Conservation (phyloP, 345 rosid genomes). For the Moringa oleifera region DNA sequence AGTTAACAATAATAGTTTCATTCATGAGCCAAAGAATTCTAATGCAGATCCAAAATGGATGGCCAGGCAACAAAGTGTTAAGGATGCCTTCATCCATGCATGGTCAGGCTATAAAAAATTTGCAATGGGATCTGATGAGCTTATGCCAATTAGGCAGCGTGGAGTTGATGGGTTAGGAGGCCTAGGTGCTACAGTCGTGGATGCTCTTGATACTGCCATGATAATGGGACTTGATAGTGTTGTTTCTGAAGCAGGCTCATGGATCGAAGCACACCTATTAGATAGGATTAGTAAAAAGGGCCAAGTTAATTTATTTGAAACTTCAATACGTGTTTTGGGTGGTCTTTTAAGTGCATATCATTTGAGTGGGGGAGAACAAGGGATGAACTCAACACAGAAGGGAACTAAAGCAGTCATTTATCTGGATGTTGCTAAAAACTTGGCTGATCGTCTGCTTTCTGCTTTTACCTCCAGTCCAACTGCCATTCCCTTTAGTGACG, state of each 20-base stretch:
- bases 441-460: slow-evolving; percentile 84
- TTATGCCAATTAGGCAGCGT: slow-evolving; percentile 66
- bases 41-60: slow-evolving; percentile 49
- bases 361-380: slow-evolving; percentile 76
- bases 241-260: slow-evolving; percentile 79
- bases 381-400: slow-evolving; percentile 33
- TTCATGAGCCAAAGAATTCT: slow-evolving; percentile 19
- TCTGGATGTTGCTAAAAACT: slow-evolving; percentile 67
- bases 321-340: slow-evolving; percentile 94
- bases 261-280: slow-evolving; percentile 75
- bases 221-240: slow-evolving; percentile 81
- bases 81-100: slow-evolving; percentile 81
- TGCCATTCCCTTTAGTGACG: slow-evolving; percentile 79
- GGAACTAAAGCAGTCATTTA: slow-evolving; percentile 75
- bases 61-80: slow-evolving; percentile 63
- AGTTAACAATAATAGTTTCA: slow-evolving; percentile 19
- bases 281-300: slow-evolving; percentile 81
- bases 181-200: slow-evolving; percentile 92
- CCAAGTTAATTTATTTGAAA: slow-evolving; percentile 95
- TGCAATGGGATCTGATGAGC: slow-evolving; percentile 94
- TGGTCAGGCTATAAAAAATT: slow-evolving; percentile 91
- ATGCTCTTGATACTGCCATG: slow-evolving; percentile 98
- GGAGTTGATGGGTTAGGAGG: slow-evolving; percentile 95
- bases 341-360: slow-evolving; percentile 98
- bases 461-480: slow-evolving; percentile 88